Evolutionary conservation across 805 yeast genomes (phyloP).

Genomic region (Zygosaccharomyces gambellarensis): DNA sequence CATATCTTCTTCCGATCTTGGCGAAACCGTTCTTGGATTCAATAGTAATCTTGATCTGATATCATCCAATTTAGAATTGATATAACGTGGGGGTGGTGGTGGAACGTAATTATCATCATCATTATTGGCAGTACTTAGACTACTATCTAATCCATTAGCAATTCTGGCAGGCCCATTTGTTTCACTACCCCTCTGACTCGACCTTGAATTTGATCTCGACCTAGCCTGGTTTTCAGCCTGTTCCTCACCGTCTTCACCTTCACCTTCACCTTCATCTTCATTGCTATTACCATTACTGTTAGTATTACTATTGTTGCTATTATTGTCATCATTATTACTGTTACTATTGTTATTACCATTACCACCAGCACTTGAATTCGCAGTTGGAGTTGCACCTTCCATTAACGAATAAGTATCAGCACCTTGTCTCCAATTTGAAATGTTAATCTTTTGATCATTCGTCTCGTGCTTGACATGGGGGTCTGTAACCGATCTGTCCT

Average conservation of each 20-base stretch:
- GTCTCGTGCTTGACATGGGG: slow-evolving; percentile 21
- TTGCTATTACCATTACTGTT: neutral
- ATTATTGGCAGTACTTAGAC: slow-evolving; percentile 3
- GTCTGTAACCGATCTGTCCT: slow-evolving; percentile 22
- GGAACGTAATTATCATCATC: slow-evolving; percentile 18
- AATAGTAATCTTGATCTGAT: slow-evolving; percentile 27
- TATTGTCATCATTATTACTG: neutral
- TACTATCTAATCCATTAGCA: slow-evolving; percentile 4
- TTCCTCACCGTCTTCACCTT: neutral
- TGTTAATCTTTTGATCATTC: slow-evolving; percentile 17
- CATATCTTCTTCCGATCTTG: slow-evolving; percentile 22
- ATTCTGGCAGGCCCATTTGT: slow-evolving; percentile 1
- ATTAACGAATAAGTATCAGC: slow-evolving; percentile 26
- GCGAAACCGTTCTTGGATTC: slow-evolving; percentile 22
- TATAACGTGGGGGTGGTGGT: slow-evolving; percentile 28
- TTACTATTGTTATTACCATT: slow-evolving; percentile 6
- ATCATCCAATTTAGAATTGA: slow-evolving; percentile 33
- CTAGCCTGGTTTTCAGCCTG: neutral
- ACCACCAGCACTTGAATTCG: neutral
- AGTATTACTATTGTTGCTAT: neutral
- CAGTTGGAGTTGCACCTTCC: slow-evolving; percentile 2
- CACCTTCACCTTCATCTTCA: neutral
- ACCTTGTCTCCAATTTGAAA: slow-evolving; percentile 27
- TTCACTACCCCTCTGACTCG: neutral
- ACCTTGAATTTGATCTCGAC: slow-evolving; percentile 1